Evolutionary conservation across 2,329 filamentous ascomycete species (phyloP).

Genomic region (Claviceps sp.): DNA sequence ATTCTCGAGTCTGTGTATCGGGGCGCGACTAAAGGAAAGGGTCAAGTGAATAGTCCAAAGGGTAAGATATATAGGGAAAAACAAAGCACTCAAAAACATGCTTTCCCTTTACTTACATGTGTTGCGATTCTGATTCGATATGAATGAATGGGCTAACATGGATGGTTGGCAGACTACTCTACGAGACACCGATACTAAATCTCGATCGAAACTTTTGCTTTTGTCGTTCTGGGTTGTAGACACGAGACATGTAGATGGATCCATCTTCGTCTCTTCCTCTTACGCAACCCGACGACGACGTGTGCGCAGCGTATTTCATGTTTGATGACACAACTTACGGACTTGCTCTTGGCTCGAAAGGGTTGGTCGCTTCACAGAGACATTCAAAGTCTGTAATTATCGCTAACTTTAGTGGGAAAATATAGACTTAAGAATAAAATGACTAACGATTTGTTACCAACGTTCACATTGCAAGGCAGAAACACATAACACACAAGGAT

Average conservation of each 20-base stretch:
- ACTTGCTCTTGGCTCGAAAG: conserved; percentile 5
- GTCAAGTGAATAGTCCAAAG: conserved; percentile 93
- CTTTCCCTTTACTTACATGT: neutral
- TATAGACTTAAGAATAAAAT: neutral
- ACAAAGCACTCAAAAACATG: neutral
- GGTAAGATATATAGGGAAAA: conserved; percentile 21
- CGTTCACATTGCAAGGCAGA: too few relatives aligned
- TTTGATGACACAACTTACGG: neutral
- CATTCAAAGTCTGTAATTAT: neutral
- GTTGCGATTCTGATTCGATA: neutral
- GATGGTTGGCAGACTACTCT: conserved; percentile 17
- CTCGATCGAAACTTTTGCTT: neutral
- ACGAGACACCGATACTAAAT: conserved; percentile 24
- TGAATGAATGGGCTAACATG: neutral
- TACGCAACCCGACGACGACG: neutral
- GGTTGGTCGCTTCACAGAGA: conserved; percentile 15
- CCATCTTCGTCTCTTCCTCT: too few relatives aligned
- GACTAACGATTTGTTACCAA: neutral
- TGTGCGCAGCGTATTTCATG: neutral
- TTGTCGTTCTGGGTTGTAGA: neutral
- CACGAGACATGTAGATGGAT: neutral
- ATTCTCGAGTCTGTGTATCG: conserved; percentile 97
- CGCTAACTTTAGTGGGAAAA: conserved; percentile 4
- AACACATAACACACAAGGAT: too few relatives aligned
- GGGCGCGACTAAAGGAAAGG: conserved; percentile 94